These are phyloP conservation scores for Termitomyces sp. DNA, from an alignment of 768 basidiomycete genomes.

Conservation along the genomic window DNA sequence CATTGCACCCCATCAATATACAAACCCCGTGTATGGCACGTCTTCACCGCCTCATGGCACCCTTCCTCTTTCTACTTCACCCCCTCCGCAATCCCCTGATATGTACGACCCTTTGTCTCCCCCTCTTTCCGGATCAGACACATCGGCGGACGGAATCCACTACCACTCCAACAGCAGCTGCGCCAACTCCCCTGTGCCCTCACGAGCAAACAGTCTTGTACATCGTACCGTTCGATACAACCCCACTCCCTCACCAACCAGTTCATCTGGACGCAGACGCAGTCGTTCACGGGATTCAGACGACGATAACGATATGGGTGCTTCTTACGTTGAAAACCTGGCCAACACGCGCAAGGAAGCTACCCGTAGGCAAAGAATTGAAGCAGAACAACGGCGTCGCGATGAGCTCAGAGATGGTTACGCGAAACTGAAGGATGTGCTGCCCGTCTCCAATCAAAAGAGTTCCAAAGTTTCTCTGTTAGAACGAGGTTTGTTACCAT, in stretches of 20 bases:
- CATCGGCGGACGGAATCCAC: conserved; percentile 78
- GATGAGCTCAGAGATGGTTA: conserved; percentile 91
- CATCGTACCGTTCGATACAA: conserved; percentile 74
- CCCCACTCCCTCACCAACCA: conserved; percentile 76
- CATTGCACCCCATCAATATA: conserved; percentile 65
- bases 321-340: conserved; percentile 61
- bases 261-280: conserved; percentile 63
- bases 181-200: conserved; percentile 74
- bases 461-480: conserved; percentile 86
- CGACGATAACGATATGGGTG: conserved; percentile 70
- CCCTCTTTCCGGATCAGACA: conserved; percentile 86
- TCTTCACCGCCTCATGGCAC: conserved; percentile 62
- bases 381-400: conserved; percentile 85
- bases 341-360: conserved; percentile 81
- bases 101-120: conserved; percentile 83
- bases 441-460: conserved; percentile 86
- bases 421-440: conserved; percentile 79
- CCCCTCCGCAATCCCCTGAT: conserved; percentile 73
- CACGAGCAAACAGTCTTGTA: conserved; percentile 69
- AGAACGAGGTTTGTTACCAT: conserved; percentile 63
- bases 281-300: conserved; percentile 74
- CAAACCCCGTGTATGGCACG: conserved; percentile 49
- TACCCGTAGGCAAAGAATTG: conserved; percentile 77
- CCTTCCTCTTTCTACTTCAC: conserved; percentile 61
- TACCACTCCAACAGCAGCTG: conserved; percentile 75